Evolutionary conservation across 2,329 filamentous ascomycete genomes (phyloP), one percentile per base, ranked within the genome.

Genomic region (Talaromyces sp.): DNA sequence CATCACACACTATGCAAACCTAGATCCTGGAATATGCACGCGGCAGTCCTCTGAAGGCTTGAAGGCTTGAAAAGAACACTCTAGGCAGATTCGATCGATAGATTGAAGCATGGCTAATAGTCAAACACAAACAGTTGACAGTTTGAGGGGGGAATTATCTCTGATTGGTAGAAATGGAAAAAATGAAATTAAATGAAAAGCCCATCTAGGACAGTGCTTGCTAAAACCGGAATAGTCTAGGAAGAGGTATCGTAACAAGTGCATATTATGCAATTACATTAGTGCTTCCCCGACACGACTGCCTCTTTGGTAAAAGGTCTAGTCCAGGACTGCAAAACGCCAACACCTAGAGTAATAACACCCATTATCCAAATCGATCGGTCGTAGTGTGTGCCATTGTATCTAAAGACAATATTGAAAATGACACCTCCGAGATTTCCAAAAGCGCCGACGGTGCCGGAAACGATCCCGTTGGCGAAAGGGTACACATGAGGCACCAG

Each of bases 401-500:
- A 95, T 59, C 92, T 83, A 82, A 94, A 96, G 73, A 92, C 87
- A 73, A 96, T 86, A 22, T 92, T 90, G 72, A 95, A 96, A 58
- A 96, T 76, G 60, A 97, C 87, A 13, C 93, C 93, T 3, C 93
- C 93, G 10, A 97, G 77, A 72, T 97, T 97, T 1, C 93, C 93
- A 9, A 86, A 83, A 0, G 90, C 92, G 10, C 93, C 93, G 0
- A 92, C 89, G 41, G 91, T 81, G 13, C 93, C 93, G 0, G 89
- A 91, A 7, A 97, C 84, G 64, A 87, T 82, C 66, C 92, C 93
- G 76, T 96, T 97, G 66, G 92, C 91, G 67, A 84, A 85, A 0
- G 92, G 91, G 76, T 93, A 90, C 1, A 96, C 89, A 74, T 97
- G 93, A 3, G 93, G 92, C 27, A 97, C 89, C 6, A 97, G 84